Evolutionary conservation across 345 rosid genomes (phyloP).

Genomic region (Ceriops tagal): DNA sequence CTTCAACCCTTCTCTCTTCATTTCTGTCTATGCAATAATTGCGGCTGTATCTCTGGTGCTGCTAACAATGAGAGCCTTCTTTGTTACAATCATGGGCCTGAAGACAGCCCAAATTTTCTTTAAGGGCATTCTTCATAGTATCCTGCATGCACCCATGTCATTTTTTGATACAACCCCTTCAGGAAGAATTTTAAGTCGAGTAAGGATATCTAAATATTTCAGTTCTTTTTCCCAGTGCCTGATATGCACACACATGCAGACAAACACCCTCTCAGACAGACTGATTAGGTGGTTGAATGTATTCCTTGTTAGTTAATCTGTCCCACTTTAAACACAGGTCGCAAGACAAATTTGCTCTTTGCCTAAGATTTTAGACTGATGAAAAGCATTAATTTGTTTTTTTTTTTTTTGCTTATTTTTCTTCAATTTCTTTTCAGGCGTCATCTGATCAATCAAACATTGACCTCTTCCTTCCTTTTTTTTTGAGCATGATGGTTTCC

Average conservation of each 20-base stretch:
- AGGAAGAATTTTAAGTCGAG: conserved; percentile 91
- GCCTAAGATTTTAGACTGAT: conserved; percentile 12
- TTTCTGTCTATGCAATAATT: conserved; percentile 55
- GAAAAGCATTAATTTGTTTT: not conserved
- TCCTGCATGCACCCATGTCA: conserved; percentile 96
- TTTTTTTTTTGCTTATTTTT: not conserved
- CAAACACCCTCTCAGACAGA: too few species aligned
- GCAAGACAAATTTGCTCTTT: not conserved
- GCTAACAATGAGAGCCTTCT: conserved; percentile 45
- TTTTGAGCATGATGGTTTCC: conserved; percentile 47
- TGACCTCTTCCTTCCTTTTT: conserved; percentile 70
- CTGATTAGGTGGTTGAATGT: too few species aligned
- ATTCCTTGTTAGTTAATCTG: too few species aligned
- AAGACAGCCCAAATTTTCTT: conserved; percentile 80
- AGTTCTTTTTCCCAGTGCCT: too few species aligned
- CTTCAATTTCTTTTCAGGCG: conserved; percentile 45
- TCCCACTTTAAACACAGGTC: too few species aligned
- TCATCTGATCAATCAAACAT: conserved; percentile 81
- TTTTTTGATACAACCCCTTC: conserved; percentile 97
- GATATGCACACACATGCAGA: too few species aligned
- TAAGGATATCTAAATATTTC: conserved; percentile 26
- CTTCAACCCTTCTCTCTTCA: conserved; percentile 56
- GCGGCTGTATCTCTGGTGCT: conserved; percentile 55
- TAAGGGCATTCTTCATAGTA: conserved; percentile 64
- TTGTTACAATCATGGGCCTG: conserved; percentile 62